Evolutionary conservation across 1,139 yeast species (phyloP), one percentile per base, ranked within the genome.

Genomic region (Sugiyamaella japonica): DNA sequence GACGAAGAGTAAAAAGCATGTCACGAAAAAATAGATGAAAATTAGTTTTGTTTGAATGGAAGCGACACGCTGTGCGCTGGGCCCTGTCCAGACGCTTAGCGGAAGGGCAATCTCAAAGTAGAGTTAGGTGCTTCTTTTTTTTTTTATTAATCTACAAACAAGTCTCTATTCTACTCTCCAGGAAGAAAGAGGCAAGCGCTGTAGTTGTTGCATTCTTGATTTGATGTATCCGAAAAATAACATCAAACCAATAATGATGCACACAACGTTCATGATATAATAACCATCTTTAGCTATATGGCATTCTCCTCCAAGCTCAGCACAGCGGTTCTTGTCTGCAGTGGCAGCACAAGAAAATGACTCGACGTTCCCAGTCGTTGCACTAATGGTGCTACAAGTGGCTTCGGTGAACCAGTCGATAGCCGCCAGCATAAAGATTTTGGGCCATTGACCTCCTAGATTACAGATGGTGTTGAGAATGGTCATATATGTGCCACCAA

Each of bases 401-500:
- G 90, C 82, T 2, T 72, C 64, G 0, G 97, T 88, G 60, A 90
- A 81, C 62, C 77, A 79, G 70, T 91, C 98, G 56, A 95, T 93
- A 68, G 90, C 77, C 59, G 78, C 81, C 63, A 90, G 79, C 5
- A 91, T 84, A 47, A 93, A 75, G 25, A 89, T 75, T 56, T 91
- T 79, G 0, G 99, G 99, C 99, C 99, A 95, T 28, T 95, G 95
- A 4, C 99, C 99, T 36, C 99, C 99, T 56, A 91, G 79, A 67
- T 93, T 93, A 37, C 95, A 85, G 50, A 93, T 76, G 0, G 99
- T 93, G 71, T 95, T 95, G 55, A 93, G 76, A 0, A 96, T 85
- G 0, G 99, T 93, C 98, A 95, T 93, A 70, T 93, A 93, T 0
- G 99, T 95, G 1, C 99, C 99, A 15, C 99, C 99, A 63, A 93